phyloP scores from a whole-genome alignment of 306 rosid genomes.

The Phaseolus lunatus region DNA sequence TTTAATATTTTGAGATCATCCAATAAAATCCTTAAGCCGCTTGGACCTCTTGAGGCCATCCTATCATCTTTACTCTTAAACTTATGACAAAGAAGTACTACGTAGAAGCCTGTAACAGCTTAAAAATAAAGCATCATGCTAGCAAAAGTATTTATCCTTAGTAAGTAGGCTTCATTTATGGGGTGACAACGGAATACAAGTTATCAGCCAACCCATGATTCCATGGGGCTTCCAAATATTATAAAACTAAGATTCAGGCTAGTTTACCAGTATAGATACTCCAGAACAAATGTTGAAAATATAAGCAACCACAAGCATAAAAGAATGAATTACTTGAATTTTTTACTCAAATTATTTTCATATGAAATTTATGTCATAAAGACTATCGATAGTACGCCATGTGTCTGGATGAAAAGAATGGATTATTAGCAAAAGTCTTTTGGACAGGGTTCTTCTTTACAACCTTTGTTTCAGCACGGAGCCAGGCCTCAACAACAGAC shows the following conservation, averaged over 20 bases:
- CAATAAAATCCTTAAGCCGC: too few relatives aligned
- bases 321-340: constrained; percentile 27
- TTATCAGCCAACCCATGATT: constrained; percentile 24
- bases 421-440: constrained; percentile 54
- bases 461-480: constrained; percentile 76
- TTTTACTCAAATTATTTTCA: constrained; percentile 34
- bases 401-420: constrained; percentile 79
- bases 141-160: background rate
- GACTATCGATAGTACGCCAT: constrained; percentile 87
- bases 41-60: too few relatives aligned
- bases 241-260: constrained; percentile 24
- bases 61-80: background rate
- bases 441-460: constrained; percentile 69
- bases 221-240: background rate
- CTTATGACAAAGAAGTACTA: background rate
- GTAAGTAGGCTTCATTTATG: constrained; percentile 30
- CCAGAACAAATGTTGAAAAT: background rate
- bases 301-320: constrained; percentile 3
- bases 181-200: constrained; percentile 14
- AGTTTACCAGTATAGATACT: background rate
- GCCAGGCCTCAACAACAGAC: constrained; percentile 92
- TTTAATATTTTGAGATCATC: too few relatives aligned
- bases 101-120: constrained; percentile 2
- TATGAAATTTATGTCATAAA: constrained; percentile 21
- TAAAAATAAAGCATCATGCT: background rate